Base-by-base conservation (phyloP, 2,329 filamentous ascomycete species). In the Cladosporium sp. region DNA sequence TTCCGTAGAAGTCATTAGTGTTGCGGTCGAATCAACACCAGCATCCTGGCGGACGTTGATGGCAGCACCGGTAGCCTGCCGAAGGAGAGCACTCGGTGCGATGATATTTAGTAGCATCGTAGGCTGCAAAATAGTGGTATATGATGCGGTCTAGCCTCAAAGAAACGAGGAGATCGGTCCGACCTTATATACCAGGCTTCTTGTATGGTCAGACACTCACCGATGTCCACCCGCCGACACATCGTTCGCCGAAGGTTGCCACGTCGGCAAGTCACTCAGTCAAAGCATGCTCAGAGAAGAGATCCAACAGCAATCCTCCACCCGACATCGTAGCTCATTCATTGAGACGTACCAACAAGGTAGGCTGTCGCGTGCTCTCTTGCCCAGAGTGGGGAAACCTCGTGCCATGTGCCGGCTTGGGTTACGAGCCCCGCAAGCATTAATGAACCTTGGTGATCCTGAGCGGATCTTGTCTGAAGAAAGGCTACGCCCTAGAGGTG, bases 1-100 rank as follows among this genome's bases (percentile, higher is more conserved):
- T 40, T 77, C 55, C 37, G 58, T 61, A 20, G 60, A 47, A 34
- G 60, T 60, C 37, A 28, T 34, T 13, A 28, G 17, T 15, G 45
- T 19, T 34, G 25, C 28, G 7, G 45, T 20, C 25, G 28, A 48
- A 22, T 7, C 5, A 4, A 10, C 10, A 3, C 6, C 28, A 5
- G n/a, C 1, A 20, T 48, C 28, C 28, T 48, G 45, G 13, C 45
- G 45, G 19, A 48, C n/a, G 19, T 48, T 8, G 28, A 48, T 25
- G 12, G 45, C 45, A 20, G 45, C 45, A 35, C 25, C 45, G 9
- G 45, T 28, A 4, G 28, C 28, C 35, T 35, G 28, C 25, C 28
- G 45, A 20, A 48, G 28, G 10, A 48, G 28, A 48, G 28, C n/a
- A 28, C 45, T 20, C 9, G 35, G 24, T 12, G 20, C 22, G 28